Percentiles rank a stretch among this genome's conserved stretches.
Conservation (phyloP, 768 basidiomycete species). For the Boletus tomentosulus region DNA sequence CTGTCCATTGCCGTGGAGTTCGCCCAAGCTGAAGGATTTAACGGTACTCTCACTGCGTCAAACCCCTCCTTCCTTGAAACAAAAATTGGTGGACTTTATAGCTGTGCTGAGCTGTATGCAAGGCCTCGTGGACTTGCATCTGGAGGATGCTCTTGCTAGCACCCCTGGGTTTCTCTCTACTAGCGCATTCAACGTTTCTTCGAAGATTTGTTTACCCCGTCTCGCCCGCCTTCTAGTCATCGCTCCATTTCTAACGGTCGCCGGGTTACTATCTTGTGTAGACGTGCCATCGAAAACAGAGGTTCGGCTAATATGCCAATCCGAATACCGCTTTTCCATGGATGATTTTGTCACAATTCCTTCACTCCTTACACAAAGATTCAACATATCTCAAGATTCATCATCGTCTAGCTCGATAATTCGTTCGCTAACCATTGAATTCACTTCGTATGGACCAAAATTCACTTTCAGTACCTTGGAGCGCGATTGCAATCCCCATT, state of each 20-base stretch:
- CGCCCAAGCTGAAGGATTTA: constrained; percentile 17
- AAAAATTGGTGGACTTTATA: constrained; percentile 28
- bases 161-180: background rate
- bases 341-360: background rate
- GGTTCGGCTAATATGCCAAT: constrained; percentile 3
- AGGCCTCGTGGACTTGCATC: constrained; percentile 28
- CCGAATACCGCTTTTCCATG: background rate
- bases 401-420: too few species aligned
- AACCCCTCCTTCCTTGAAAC: constrained; percentile 19
- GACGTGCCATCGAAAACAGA: too few species aligned
- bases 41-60: constrained; percentile 32
- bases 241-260: constrained; percentile 4
- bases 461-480: too few species aligned
- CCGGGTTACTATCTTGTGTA: constrained; percentile 3
- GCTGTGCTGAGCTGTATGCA: constrained; percentile 32
- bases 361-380: background rate
- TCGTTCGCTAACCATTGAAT: too few species aligned
- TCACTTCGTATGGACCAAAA: too few species aligned
- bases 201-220: background rate
- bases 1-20: background rate
- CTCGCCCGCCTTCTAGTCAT: constrained; percentile 2
- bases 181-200: background rate
- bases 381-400: too few species aligned
- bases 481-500: too few species aligned
- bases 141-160: constrained; percentile 28